Conservation (phyloP, 1,284 basidiomycete species). For the Fistulinella cinereoalba region DNA sequence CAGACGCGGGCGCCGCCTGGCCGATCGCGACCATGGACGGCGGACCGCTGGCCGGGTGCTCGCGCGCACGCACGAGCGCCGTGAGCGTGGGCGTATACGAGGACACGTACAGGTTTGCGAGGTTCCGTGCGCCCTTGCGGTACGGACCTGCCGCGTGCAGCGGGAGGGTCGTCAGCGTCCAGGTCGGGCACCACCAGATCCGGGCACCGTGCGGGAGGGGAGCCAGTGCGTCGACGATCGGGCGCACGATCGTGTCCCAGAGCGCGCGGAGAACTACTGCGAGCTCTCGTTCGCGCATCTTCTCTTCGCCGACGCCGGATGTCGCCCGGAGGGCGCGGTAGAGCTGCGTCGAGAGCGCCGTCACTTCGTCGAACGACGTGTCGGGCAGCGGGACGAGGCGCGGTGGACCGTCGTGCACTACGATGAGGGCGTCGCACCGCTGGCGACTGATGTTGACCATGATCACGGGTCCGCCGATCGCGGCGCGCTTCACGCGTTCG, state of each 20-base stretch:
- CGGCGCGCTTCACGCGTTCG: slow-evolving; percentile 24
- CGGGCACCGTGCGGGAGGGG: slow-evolving; percentile 26
- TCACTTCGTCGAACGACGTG: slow-evolving; percentile 14
- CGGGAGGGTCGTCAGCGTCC: slow-evolving; percentile 35
- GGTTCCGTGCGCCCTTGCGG: slow-evolving; percentile 14
- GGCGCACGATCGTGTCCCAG: slow-evolving; percentile 33
- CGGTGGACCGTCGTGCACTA: slow-evolving; percentile 18
- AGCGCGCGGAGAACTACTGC: slow-evolving; percentile 25
- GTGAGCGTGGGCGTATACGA: slow-evolving; percentile 40
- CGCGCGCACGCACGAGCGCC: slow-evolving; percentile 29
- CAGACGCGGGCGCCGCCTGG: slow-evolving; percentile 11
- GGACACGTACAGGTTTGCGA: slow-evolving; percentile 34
- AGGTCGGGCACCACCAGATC: slow-evolving; percentile 48
- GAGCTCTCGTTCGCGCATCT: slow-evolving; percentile 18
- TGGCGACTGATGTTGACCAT: slow-evolving; percentile 31
- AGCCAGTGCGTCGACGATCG: slow-evolving; percentile 29
- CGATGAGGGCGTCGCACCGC: slow-evolving; percentile 33
- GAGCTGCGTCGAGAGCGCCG: slow-evolving; percentile 12
- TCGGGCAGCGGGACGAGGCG: slow-evolving; percentile 22
- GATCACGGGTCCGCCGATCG: slow-evolving; percentile 38
- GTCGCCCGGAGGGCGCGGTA: slow-evolving; percentile 14
- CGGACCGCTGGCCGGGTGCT: not conserved
- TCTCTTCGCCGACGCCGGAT: slow-evolving; percentile 21
- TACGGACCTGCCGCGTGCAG: slow-evolving; percentile 41
- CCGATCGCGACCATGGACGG: slow-evolving; percentile 27